A percentile compares a stretch with the other conserved stretches of the same genome.
phyloP scores from a whole-genome alignment of 2,329 filamentous ascomycete species.

The Epicoccum sorghinum region DNA sequence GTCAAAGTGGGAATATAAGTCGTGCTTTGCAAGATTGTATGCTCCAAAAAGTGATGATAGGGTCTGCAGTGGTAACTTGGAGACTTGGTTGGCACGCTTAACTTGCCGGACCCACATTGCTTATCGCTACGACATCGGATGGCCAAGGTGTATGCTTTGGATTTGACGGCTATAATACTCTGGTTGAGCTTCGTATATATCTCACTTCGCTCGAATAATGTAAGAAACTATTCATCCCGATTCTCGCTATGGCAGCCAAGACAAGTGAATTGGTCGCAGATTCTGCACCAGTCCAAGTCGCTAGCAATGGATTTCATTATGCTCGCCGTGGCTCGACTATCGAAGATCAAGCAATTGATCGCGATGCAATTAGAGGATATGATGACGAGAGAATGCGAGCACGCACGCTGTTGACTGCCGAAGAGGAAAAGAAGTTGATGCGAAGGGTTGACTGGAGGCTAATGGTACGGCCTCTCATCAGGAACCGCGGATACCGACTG shows the following conservation, averaged over 20 bases:
- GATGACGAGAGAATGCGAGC: constrained; percentile 21
- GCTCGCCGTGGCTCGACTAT: constrained; percentile 19
- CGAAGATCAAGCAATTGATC: background rate
- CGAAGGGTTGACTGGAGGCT: constrained; percentile 26
- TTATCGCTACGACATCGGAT: constrained; percentile 1
- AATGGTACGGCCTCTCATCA: constrained; percentile 3
- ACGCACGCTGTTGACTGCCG: constrained; percentile 28
- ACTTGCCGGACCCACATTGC: background rate
- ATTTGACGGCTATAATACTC: background rate
- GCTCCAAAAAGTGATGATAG: background rate
- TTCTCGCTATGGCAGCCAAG: constrained; percentile 1
- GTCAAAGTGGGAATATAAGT: constrained; percentile 20
- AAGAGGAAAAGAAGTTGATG: constrained; percentile 54
- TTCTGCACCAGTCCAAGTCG: constrained; percentile 6
- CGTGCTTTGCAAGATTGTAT: constrained; percentile 14
- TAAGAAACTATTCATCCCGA: background rate
- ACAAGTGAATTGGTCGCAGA: background rate
- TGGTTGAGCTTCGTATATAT: background rate
- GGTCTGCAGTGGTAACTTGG: background rate
- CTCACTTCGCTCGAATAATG: background rate
- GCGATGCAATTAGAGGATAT: constrained; percentile 15
- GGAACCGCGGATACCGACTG: background rate
- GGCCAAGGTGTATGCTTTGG: background rate
- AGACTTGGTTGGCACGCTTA: background rate
- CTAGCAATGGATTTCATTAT: constrained; percentile 14